Conservation (phyloP, 2,329 filamentous ascomycete genomes). For the Colletotrichum sp. region DNA sequence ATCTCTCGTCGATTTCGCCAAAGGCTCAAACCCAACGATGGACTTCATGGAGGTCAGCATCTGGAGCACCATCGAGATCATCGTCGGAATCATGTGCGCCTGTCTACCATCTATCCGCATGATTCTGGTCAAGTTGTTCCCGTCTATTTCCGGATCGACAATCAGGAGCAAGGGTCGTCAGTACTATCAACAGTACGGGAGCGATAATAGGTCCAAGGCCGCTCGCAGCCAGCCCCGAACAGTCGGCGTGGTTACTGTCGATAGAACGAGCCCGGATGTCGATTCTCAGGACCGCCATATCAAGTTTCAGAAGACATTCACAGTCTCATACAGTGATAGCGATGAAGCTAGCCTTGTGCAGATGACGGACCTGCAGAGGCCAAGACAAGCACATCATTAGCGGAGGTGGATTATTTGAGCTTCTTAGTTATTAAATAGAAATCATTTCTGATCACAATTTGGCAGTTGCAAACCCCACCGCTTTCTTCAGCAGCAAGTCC, state of each 20-base stretch:
- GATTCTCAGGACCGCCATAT: conserved; percentile 24
- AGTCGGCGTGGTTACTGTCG: not conserved
- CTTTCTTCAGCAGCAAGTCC: not conserved
- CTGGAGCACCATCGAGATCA: conserved; percentile 41
- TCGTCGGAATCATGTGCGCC: conserved; percentile 39
- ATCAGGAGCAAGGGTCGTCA: conserved; percentile 15
- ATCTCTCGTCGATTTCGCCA: conserved; percentile 27
- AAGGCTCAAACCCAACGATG: conserved; percentile 25
- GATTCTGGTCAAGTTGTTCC: conserved; percentile 34
- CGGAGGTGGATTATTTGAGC: not conserved
- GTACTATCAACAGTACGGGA: conserved; percentile 19
- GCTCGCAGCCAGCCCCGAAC: not conserved
- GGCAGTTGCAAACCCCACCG: not conserved
- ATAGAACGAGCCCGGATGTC: not conserved
- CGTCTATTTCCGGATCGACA: conserved; percentile 22
- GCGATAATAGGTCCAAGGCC: not conserved
- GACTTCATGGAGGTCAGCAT: conserved; percentile 27
- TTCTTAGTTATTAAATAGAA: not conserved
- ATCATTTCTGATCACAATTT: not conserved
- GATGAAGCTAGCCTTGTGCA: conserved; percentile 37
- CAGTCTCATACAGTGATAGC: conserved; percentile 33
- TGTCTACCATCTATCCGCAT: conserved; percentile 36
- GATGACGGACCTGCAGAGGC: conserved; percentile 27
- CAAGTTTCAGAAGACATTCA: conserved; percentile 36
- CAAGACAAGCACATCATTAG: not conserved